Conservation (phyloP, 2,329 filamentous ascomycete genomes). For the Coniochaeta prunicola region DNA sequence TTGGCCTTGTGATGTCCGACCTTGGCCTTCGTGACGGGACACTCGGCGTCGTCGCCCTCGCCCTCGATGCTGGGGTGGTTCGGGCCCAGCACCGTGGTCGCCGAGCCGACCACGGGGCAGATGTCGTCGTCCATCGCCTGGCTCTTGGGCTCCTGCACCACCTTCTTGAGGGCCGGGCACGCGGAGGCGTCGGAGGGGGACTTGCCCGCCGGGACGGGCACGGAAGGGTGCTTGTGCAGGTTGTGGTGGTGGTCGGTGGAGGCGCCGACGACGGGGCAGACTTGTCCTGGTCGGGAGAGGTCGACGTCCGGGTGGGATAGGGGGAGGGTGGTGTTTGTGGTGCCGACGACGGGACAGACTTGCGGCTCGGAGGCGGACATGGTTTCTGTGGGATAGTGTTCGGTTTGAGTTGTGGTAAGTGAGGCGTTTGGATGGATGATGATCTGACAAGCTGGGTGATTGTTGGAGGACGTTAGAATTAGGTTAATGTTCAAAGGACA, state of each 20-base stretch:
- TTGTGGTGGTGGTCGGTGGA: slow-evolving; percentile 32
- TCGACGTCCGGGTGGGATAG: slow-evolving; percentile 31
- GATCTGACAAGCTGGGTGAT: too few relatives aligned
- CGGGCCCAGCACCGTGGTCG: slow-evolving; percentile 32
- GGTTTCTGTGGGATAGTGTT: background rate
- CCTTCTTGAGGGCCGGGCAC: slow-evolving; percentile 26
- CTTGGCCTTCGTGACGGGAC: slow-evolving; percentile 33
- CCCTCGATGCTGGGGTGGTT: slow-evolving; percentile 26
- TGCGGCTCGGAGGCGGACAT: background rate
- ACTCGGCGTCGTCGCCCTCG: slow-evolving; percentile 25
- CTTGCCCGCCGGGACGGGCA: slow-evolving; percentile 19
- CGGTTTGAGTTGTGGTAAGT: background rate
- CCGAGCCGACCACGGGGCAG: slow-evolving; percentile 33
- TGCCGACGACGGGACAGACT: slow-evolving; percentile 16
- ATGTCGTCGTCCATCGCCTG: slow-evolving; percentile 33
- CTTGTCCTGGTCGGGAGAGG: slow-evolving; percentile 30
- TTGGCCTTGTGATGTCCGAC: slow-evolving; percentile 35
- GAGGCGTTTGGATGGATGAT: too few relatives aligned
- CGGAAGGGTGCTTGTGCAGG: slow-evolving; percentile 30
- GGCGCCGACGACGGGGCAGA: slow-evolving; percentile 32
- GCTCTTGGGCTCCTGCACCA: slow-evolving; percentile 28
- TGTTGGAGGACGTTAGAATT: background rate
- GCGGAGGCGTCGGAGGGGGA: slow-evolving; percentile 25
- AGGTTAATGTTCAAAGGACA: background rate
- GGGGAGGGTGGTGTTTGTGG: slow-evolving; percentile 31